phyloP scores from a whole-genome alignment of 2,329 filamentous ascomycete species.

The Colletotrichum ledebouriae region DNA sequence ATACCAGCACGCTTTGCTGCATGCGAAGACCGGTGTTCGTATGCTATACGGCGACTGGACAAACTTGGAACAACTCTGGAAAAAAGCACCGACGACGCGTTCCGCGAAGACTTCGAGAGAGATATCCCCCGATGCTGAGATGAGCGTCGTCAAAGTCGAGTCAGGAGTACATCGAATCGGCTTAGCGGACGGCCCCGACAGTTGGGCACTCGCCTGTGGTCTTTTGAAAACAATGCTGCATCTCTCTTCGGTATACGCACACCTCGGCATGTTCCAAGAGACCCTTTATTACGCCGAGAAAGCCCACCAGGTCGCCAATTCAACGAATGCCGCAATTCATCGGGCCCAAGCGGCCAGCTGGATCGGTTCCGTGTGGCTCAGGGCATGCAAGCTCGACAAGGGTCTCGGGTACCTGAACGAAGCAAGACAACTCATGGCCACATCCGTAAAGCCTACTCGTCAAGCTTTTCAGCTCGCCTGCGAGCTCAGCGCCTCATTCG shows the following conservation, averaged over 20 bases:
- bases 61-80: conserved; percentile 57
- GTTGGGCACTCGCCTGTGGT: conserved; percentile 84
- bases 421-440: conserved; percentile 63
- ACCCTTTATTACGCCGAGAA: conserved; percentile 90
- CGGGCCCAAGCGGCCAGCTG: conserved; percentile 67
- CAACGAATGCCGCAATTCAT: conserved; percentile 73
- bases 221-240: conserved; percentile 80
- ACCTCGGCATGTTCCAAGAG: conserved; percentile 89
- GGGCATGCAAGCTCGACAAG: conserved; percentile 70
- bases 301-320: conserved; percentile 80
- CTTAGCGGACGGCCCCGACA: conserved; percentile 64
- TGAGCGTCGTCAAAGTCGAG: conserved; percentile 10
- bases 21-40: conserved; percentile 70
- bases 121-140: conserved; percentile 25
- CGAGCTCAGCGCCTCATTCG: conserved; percentile 68
- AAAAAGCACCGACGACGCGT: conserved; percentile 46
- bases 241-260: conserved; percentile 82
- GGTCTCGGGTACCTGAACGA: conserved; percentile 68
- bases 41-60: conserved; percentile 69
- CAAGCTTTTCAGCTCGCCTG: conserved; percentile 64
- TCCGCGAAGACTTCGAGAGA: conserved; percentile 10
- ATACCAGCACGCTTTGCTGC: conserved; percentile 68
- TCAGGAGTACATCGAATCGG: conserved; percentile 58
- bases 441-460: conserved; percentile 59
- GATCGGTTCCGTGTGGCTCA: conserved; percentile 68